Conservation (phyloP, 805 yeast genomes). For the Nakazawaea laoshanensis region DNA sequence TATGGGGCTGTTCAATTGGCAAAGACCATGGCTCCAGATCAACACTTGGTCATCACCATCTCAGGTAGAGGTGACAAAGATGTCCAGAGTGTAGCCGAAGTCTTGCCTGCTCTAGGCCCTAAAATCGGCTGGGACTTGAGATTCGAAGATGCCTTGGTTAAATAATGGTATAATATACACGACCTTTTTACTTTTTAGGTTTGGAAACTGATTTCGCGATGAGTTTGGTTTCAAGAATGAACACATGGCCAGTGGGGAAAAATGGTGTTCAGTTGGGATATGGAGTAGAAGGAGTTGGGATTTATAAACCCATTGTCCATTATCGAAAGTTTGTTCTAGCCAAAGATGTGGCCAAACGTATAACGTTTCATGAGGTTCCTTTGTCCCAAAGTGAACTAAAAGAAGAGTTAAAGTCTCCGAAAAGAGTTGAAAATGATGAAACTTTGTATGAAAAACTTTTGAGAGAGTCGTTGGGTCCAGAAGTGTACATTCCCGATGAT, state of each 20-base stretch:
- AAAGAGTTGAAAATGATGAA: too few species aligned
- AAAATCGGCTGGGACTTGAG: constrained; percentile 94
- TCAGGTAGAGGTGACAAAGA: constrained; percentile 99
- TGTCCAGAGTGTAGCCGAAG: constrained; percentile 95
- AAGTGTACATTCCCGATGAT: constrained; percentile 5
- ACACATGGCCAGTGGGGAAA: too few species aligned
- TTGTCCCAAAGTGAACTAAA: too few species aligned
- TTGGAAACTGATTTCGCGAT: too few species aligned
- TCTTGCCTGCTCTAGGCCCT: constrained; percentile 83
- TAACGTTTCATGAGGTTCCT: too few species aligned
- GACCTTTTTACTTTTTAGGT: too few species aligned
- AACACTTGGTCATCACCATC: constrained; percentile 78
- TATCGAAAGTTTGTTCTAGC: too few species aligned
- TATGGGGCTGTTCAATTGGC: constrained; percentile 88
- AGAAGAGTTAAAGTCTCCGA: too few species aligned
- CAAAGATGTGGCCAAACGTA: too few species aligned
- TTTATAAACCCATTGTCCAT: constrained; percentile 14
- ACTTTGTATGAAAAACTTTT: too few species aligned
- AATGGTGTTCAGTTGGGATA: constrained; percentile 31
- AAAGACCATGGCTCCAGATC: constrained; percentile 67
- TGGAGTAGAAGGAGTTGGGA: constrained; percentile 31
- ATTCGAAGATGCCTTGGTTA: constrained; percentile 39
- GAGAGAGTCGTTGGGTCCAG: too few species aligned
- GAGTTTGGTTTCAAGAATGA: too few species aligned
- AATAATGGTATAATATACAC: neutral